Evolutionary conservation across 73 alveolate species (phyloP), one percentile per base, ranked within the genome.

Genomic region (Symbiodinium pilosum): DNA sequence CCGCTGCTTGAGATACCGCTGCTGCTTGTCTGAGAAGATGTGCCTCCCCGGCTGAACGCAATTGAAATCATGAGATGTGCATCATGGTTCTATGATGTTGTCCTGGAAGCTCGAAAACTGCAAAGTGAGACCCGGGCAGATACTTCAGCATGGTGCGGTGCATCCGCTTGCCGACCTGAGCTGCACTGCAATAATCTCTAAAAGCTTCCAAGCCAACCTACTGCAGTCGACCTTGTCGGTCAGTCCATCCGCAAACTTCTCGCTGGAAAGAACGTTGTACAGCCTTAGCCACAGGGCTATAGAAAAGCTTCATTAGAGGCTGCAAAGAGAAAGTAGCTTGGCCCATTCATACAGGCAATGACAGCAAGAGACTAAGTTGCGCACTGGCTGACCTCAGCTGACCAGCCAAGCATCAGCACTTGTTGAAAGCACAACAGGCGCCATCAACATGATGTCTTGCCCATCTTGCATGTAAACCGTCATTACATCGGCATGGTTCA

Each of bases 11-110:
- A 87, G 85, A 38, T 87, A 87, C 32, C 85, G 73, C 64, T 87
- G 94, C 94, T 87, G 94, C 85, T 87, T 56, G 86, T 56, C 94
- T 24, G 94, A 87, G 85, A 87, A 87, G 64, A 87, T 81, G 43
- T 87, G 94, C 94, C 94, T 86, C 1, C n/a, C n/a, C n/a, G n/a
- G n/a, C n/a, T n/a, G n/a, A n/a, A n/a, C n/a, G n/a, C n/a, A n/a
- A n/a, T n/a, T n/a, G n/a, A n/a, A n/a, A n/a, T n/a, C n/a, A n/a
- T n/a, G n/a, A n/a, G n/a, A n/a, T n/a, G n/a, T n/a, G n/a, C n/a
- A n/a, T n/a, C n/a, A n/a, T n/a, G n/a, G n/a, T n/a, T n/a, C n/a
- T n/a, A n/a, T n/a, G n/a, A n/a, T n/a, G n/a, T n/a, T n/a, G n/a
- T n/a, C n/a, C n/a, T n/a, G n/a, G n/a, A n/a, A n/a, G n/a, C n/a